phyloP scores from a whole-genome alignment of 169 alveolate species.

The Plasmodium falciparum region DNA sequence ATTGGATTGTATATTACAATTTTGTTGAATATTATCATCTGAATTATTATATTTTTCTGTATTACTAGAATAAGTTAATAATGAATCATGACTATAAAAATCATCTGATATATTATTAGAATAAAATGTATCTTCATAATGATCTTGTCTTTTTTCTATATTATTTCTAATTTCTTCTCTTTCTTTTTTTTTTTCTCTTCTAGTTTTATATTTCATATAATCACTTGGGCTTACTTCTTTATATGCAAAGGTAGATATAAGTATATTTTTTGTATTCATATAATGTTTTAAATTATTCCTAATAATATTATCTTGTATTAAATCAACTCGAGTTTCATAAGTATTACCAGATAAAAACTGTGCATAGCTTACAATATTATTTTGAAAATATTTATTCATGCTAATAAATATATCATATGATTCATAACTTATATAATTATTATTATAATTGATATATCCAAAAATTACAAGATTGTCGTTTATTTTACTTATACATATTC shows the following conservation, averaged over 20 bases:
- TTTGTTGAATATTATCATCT: not conserved
- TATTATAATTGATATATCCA: conserved; percentile 45
- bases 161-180: conserved; percentile 4
- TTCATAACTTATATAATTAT: conserved; percentile 23
- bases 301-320: conserved; percentile 55
- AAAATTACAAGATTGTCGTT: conserved; percentile 62
- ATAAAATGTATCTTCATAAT: conserved; percentile 1
- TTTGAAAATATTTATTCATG: conserved; percentile 64
- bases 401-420: conserved; percentile 62
- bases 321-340: conserved; percentile 38
- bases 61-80: not conserved
- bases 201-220: not conserved
- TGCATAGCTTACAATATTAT: conserved; percentile 51
- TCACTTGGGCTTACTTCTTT: conserved; percentile 29
- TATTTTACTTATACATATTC: conserved; percentile 57
- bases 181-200: conserved; percentile 2
- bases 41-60: not conserved
- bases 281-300: conserved; percentile 40
- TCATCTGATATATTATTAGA: conserved; percentile 18
- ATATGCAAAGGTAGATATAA: conserved; percentile 70
- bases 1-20: conserved; percentile 23
- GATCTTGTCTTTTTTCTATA: conserved; percentile 1
- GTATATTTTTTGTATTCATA: conserved; percentile 59
- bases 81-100: not conserved
- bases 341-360: conserved; percentile 68